Percentiles rank a stretch among this genome's conserved stretches.
Conservation (phyloP, 2,329 filamentous ascomycete genomes). For the Botrytis deweyae region DNA sequence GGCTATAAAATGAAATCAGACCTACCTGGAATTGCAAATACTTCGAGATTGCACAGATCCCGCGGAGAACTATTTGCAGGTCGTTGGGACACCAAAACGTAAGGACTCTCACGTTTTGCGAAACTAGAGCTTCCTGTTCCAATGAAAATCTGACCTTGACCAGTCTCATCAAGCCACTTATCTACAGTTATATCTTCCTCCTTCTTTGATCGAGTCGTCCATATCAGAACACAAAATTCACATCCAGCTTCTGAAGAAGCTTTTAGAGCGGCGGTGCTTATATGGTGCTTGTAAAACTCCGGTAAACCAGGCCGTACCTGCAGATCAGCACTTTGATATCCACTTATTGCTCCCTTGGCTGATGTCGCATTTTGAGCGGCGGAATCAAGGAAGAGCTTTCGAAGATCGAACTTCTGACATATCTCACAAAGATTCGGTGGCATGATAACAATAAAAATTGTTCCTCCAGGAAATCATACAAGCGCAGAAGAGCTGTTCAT, state of each 20-base stretch:
- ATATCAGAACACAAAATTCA: slow-evolving; percentile 16
- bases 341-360: slow-evolving; percentile 9
- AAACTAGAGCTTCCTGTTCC: slow-evolving; percentile 22
- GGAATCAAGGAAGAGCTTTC: slow-evolving; percentile 16
- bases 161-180: slow-evolving; percentile 12
- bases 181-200: slow-evolving; percentile 11
- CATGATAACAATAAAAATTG: background rate
- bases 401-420: slow-evolving; percentile 14
- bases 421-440: slow-evolving; percentile 8
- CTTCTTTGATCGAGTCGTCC: background rate
- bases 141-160: slow-evolving; percentile 17
- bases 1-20: background rate
- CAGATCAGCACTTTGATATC: slow-evolving; percentile 11
- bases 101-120: slow-evolving; percentile 15
- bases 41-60: slow-evolving; percentile 17
- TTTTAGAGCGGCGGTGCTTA: slow-evolving; percentile 1
- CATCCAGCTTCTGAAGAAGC: background rate
- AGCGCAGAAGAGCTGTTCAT: background rate
- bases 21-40: slow-evolving; percentile 1
- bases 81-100: slow-evolving; percentile 16
- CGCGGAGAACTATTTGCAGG: slow-evolving; percentile 14
- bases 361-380: slow-evolving; percentile 11
- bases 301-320: slow-evolving; percentile 20
- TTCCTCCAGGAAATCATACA: background rate
- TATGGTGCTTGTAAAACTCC: slow-evolving; percentile 18